A percentile compares a stretch with the other conserved stretches of the same genome.
These are phyloP conservation scores for Pochonia chlamydosporia DNA, from an alignment of 2,329 filamentous ascomycete genomes.

Conservation along the genomic window DNA sequence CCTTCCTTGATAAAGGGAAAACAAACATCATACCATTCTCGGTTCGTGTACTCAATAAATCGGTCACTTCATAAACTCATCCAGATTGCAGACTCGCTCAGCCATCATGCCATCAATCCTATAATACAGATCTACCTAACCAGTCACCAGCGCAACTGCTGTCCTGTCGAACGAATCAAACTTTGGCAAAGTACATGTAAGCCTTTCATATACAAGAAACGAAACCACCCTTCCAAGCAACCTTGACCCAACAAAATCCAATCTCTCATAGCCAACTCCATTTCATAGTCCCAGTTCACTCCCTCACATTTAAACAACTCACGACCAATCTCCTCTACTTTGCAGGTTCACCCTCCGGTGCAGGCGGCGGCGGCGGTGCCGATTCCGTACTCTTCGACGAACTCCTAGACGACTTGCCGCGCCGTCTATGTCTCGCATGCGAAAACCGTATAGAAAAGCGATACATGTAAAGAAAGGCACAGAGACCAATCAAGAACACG, in stretches of 20 bases:
- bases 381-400: constrained; percentile 20
- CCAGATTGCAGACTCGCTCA: neutral
- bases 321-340: neutral
- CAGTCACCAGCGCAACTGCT: neutral
- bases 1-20: no score
- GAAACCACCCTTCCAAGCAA: neutral
- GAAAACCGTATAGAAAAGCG: constrained; percentile 30
- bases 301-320: neutral
- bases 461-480: constrained; percentile 35
- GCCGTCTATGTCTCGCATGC: constrained; percentile 18
- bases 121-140: neutral
- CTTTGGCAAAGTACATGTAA: neutral
- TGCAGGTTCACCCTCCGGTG: neutral
- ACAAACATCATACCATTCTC: neutral
- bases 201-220: neutral
- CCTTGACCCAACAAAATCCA: no score
- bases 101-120: neutral
- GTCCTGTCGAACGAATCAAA: neutral
- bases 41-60: neutral
- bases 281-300: no score
- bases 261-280: no score
- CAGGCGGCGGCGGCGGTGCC: constrained; percentile 8
- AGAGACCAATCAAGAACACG: constrained; percentile 30
- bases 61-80: neutral
- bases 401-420: constrained; percentile 25